Evolutionary conservation across 139 green algal genomes (phyloP).

Genomic region (Tetraselmis chui): DNA sequence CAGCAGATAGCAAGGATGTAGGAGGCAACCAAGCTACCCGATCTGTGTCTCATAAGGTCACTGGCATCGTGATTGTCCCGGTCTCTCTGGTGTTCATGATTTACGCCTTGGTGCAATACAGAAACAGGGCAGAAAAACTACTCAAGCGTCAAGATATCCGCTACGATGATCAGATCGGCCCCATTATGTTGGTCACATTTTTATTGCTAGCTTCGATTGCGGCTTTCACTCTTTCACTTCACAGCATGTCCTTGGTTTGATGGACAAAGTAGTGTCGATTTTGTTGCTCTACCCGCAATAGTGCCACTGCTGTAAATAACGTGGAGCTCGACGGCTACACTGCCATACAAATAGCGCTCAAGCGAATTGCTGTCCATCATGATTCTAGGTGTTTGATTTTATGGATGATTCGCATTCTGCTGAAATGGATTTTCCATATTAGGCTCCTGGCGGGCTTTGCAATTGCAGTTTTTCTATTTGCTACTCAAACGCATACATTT

Average conservation of each 20-base stretch:
- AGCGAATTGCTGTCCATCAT: too few species aligned
- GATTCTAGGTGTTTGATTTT: neutral
- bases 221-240: neutral
- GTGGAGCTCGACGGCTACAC: too few species aligned
- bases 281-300: too few species aligned
- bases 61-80: conserved; percentile 62
- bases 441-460: too few species aligned
- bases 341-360: too few species aligned
- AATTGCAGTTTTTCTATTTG: too few species aligned
- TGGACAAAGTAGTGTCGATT: too few species aligned
- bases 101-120: conserved; percentile 71
- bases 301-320: too few species aligned
- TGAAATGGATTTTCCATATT: neutral
- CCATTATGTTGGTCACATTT: conserved; percentile 53
- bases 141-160: conserved; percentile 41
- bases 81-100: conserved; percentile 65
- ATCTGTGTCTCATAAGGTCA: conserved; percentile 40
- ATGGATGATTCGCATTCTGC: neutral
- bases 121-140: conserved; percentile 49
- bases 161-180: conserved; percentile 73
- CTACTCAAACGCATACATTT: too few species aligned
- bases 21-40: neutral
- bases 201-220: conserved; percentile 22
- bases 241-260: neutral
- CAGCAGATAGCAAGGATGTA: neutral